Conservation (phyloP, 108 stramenopile genomes). For the Craspedostauros australis region DNA sequence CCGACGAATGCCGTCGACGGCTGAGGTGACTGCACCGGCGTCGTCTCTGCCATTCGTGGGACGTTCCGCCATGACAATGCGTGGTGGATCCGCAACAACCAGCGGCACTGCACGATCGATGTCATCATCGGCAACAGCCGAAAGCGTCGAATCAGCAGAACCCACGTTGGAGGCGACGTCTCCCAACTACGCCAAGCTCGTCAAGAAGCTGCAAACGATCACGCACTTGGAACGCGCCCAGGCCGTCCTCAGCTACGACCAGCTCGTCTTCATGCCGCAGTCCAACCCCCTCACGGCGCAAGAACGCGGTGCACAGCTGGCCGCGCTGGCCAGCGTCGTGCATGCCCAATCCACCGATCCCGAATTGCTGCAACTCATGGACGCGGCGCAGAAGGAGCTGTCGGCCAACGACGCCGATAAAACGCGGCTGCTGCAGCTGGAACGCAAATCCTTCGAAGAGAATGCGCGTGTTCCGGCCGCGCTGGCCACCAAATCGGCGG, state of each 20-base stretch:
- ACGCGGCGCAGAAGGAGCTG: constrained; percentile 9
- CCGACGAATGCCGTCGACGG: too few relatives aligned
- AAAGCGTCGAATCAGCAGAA: too few relatives aligned
- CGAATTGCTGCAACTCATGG: constrained; percentile 29
- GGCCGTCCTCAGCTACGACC: constrained; percentile 39
- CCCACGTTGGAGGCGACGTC: not conserved
- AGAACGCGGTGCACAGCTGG: constrained; percentile 55
- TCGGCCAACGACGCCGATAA: constrained; percentile 5
- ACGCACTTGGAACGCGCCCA: constrained; percentile 10
- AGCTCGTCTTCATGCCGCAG: constrained; percentile 69
- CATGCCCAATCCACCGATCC: constrained; percentile 61
- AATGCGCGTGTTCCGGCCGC: constrained; percentile 42
- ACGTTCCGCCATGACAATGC: too few relatives aligned
- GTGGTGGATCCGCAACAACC: too few relatives aligned
- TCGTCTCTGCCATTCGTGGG: too few relatives aligned
- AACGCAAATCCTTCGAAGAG: constrained; percentile 36
- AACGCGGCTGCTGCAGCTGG: constrained; percentile 39
- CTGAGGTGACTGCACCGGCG: too few relatives aligned
- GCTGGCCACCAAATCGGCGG: constrained; percentile 56
- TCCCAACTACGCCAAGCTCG: not conserved
- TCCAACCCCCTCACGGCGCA: constrained; percentile 19
- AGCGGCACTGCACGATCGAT: too few relatives aligned
- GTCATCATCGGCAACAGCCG: too few relatives aligned
- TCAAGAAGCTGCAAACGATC: constrained; percentile 12
- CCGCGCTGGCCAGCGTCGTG: constrained; percentile 57